Conservation (phyloP, 2,329 filamentous ascomycete genomes). For the Hymenoscyphus occultus region DNA sequence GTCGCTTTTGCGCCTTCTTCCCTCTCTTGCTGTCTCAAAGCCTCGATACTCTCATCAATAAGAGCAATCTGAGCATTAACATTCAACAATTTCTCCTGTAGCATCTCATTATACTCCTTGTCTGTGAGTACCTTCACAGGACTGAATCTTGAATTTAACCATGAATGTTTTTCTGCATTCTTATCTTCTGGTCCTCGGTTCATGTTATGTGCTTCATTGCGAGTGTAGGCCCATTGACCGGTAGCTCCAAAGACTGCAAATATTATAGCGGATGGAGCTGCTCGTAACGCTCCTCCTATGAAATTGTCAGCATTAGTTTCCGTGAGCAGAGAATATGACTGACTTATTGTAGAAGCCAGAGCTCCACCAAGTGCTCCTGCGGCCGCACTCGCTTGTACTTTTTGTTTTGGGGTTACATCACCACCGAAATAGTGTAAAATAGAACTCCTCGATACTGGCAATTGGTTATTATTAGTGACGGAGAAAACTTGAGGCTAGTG, state of each 20-base stretch:
- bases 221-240: conserved; percentile 56
- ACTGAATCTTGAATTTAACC: conserved; percentile 63
- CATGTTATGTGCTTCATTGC: conserved; percentile 41
- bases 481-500: conserved; percentile 10
- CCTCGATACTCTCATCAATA: conserved; percentile 70
- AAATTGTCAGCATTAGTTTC: conserved; percentile 4
- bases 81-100: conserved; percentile 67
- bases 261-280: conserved; percentile 56
- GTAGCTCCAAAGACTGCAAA: conserved; percentile 55
- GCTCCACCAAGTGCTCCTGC: conserved; percentile 69
- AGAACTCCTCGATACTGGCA: conserved; percentile 48
- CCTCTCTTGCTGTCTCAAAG: conserved; percentile 34
- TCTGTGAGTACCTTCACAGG: conserved; percentile 69
- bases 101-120: conserved; percentile 67
- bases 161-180: conserved; percentile 31
- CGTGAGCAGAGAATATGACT: not conserved
- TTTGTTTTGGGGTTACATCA: conserved; percentile 53
- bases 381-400: conserved; percentile 63
- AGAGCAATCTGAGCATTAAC: conserved; percentile 76
- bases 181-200: conserved; percentile 9
- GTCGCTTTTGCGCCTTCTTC: not conserved
- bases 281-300: conserved; percentile 52
- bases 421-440: conserved; percentile 47
- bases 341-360: conserved; percentile 2
- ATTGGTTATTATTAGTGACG: conserved; percentile 9